Evolutionary conservation across 257 asterid species (phyloP).

Genomic region (Lycium ferocissimum): DNA sequence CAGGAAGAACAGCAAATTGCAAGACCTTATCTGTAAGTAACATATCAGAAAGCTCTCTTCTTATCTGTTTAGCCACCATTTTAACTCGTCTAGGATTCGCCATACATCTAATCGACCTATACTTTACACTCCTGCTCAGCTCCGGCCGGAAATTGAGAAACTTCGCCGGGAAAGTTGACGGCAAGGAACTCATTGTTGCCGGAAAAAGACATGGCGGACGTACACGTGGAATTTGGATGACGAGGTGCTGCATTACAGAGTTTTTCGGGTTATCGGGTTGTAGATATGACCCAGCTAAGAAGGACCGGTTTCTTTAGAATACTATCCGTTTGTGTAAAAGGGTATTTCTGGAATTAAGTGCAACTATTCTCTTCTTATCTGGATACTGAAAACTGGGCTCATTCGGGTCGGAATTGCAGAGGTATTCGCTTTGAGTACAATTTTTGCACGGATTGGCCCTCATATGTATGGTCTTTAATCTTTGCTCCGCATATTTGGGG

Average conservation of each 20-base stretch:
- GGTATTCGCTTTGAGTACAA: too few species aligned
- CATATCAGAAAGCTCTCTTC: slow-evolving; percentile 94
- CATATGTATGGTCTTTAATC: too few species aligned
- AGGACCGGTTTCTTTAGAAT: slow-evolving; percentile 32
- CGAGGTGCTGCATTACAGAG: slow-evolving; percentile 67
- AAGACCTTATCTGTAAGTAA: slow-evolving; percentile 85
- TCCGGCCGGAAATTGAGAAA: slow-evolving; percentile 38
- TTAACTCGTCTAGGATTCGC: slow-evolving; percentile 95
- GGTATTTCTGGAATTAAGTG: slow-evolving; percentile 38
- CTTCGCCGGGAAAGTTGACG: background rate
- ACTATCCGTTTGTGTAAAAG: slow-evolving; percentile 34
- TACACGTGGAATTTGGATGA: slow-evolving; percentile 42
- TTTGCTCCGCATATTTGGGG: too few species aligned
- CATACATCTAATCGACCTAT: slow-evolving; percentile 64
- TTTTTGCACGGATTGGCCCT: too few species aligned
- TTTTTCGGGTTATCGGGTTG: slow-evolving; percentile 30
- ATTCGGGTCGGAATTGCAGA: too few species aligned
- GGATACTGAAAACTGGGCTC: background rate
- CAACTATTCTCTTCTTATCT: background rate
- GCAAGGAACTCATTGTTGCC: slow-evolving; percentile 39
- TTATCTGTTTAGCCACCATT: slow-evolving; percentile 96
- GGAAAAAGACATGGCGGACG: slow-evolving; percentile 32
- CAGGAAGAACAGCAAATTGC: slow-evolving; percentile 91
- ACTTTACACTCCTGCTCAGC: slow-evolving; percentile 30
- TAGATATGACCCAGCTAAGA: background rate